A percentile compares a stretch with the other conserved stretches of the same genome.
Evolutionary conservation across 2,329 filamentous ascomycete genomes (phyloP).

Genomic region (Colletotrichum zoysiae): DNA sequence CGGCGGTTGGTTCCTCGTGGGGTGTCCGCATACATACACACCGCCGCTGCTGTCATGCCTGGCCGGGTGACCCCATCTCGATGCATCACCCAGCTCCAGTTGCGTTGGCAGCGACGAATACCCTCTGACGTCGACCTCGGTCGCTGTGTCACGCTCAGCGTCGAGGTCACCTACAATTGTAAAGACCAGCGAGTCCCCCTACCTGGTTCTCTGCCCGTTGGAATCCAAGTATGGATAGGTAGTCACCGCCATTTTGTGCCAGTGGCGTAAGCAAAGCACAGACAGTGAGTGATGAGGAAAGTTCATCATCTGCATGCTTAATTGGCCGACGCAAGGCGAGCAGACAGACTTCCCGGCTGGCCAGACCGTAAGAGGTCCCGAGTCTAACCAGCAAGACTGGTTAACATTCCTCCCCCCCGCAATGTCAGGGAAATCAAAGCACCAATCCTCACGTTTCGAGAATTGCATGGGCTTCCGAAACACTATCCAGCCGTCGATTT

Average conservation of each 20-base stretch:
- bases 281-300: slow-evolving; percentile 10
- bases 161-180: not conserved
- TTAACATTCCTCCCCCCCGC: not conserved
- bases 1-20: too few species aligned
- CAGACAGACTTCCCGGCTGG: not conserved
- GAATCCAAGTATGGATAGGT: slow-evolving; percentile 8
- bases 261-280: too few species aligned
- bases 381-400: not conserved
- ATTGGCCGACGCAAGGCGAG: not conserved
- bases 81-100: not conserved
- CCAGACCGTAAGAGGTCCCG: not conserved
- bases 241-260: slow-evolving; percentile 37
- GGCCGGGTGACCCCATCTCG: not conserved
- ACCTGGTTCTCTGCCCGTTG: not conserved
- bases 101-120: slow-evolving; percentile 1
- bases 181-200: not conserved
- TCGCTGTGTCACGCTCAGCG: not conserved
- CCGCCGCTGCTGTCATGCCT: not conserved
- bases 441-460: not conserved
- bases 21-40: not conserved
- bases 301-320: slow-evolving; percentile 25
- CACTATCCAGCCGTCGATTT: not conserved
- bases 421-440: not conserved
- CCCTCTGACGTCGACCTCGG: not conserved
- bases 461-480: not conserved